Conservation (phyloP, 768 basidiomycete genomes). For the Hericium coralloides region DNA sequence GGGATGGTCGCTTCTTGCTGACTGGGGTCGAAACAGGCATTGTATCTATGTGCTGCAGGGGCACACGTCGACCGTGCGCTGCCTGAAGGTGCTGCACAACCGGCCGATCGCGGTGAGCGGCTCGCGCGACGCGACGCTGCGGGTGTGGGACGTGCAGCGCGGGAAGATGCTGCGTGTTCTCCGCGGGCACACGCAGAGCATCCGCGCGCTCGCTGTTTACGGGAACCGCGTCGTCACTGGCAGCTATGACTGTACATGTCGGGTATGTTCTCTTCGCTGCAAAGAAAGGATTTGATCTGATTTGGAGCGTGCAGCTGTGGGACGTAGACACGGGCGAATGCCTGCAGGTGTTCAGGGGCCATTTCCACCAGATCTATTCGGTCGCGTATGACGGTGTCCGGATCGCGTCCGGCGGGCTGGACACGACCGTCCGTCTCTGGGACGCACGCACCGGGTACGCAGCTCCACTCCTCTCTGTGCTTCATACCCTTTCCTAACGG, state of each 20-base stretch:
- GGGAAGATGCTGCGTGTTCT: conserved; percentile 61
- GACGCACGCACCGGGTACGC: conserved; percentile 70
- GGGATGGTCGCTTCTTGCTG: not conserved
- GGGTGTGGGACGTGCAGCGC: conserved; percentile 89
- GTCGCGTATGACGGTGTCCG: conserved; percentile 83
- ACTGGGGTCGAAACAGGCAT: not conserved
- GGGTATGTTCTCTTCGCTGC: conserved; percentile 36
- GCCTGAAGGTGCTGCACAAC: conserved; percentile 79
- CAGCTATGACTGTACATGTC: conserved; percentile 84
- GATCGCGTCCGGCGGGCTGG: conserved; percentile 92
- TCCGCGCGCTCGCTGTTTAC: conserved; percentile 82
- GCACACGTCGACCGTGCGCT: conserved; percentile 87
- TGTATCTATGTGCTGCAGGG: conserved; percentile 67
- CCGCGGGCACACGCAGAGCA: conserved; percentile 70
- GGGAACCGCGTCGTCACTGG: conserved; percentile 83
- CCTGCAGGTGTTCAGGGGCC: conserved; percentile 51
- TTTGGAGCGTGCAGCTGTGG: conserved; percentile 25
- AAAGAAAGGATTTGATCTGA: not conserved
- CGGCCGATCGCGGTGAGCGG: conserved; percentile 87
- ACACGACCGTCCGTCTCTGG: conserved; percentile 98
- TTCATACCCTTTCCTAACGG: not conserved
- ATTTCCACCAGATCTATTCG: conserved; percentile 90
- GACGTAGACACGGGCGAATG: conserved; percentile 63
- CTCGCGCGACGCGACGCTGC: conserved; percentile 75
- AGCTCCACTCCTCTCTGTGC: not conserved